Conservation (phyloP, 768 basidiomycete species). For the Hortiboletus flavorubellus region DNA sequence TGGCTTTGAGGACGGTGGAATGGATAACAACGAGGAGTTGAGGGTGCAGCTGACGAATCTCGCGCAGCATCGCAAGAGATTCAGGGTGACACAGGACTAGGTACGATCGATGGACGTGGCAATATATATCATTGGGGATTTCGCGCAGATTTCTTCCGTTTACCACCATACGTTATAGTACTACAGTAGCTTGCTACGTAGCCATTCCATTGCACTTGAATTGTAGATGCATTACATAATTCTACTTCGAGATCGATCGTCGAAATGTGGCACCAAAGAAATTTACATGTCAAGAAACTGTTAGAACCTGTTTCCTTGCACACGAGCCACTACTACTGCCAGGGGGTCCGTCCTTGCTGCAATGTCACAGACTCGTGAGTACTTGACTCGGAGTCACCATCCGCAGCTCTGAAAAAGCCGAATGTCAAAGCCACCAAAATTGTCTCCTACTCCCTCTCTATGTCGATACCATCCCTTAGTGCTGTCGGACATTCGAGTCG, state of each 20-base stretch:
- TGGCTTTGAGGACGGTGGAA: not conserved
- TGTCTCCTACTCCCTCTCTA: constrained; percentile 18
- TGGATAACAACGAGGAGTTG: not conserved
- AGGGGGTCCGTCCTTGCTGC: no score
- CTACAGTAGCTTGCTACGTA: no score
- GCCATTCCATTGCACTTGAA: no score
- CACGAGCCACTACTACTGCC: no score
- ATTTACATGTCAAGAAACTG: no score
- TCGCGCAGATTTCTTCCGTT: not conserved
- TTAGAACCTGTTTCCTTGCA: no score
- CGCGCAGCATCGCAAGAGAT: not conserved
- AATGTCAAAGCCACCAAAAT: constrained; percentile 35
- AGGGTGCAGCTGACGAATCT: not conserved
- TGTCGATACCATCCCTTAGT: constrained; percentile 17
- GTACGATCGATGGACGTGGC: not conserved
- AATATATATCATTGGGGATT: not conserved
- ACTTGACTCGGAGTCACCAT: constrained; percentile 16
- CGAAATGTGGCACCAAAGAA: no score
- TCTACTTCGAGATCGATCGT: no score
- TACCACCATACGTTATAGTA: no score
- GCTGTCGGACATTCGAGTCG: constrained; percentile 11
- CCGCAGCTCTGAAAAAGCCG: constrained; percentile 42
- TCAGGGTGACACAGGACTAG: not conserved
- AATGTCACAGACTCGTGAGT: no score
- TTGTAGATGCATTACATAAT: no score